Conservation (phyloP, 192 early-diverging fungal genomes). For the Entomortierella parvispora region DNA sequence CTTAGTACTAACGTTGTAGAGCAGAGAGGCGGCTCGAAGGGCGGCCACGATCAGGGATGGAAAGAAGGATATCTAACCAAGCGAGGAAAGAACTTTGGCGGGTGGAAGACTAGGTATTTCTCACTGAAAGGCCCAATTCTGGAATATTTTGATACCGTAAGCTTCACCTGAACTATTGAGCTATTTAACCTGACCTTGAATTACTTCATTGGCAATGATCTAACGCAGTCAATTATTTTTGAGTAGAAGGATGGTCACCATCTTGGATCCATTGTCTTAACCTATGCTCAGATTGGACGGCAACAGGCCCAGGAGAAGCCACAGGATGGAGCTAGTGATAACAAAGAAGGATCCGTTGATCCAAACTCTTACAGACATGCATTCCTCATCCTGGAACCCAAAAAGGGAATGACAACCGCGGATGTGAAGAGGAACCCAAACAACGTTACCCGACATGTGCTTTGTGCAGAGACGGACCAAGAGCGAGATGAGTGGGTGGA, state of each 20-base stretch:
- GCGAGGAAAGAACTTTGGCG: slow-evolving; percentile 96
- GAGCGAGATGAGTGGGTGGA: slow-evolving; percentile 95
- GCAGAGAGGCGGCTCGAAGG: slow-evolving; percentile 39
- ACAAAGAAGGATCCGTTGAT: slow-evolving; percentile 27
- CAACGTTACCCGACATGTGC: slow-evolving; percentile 71
- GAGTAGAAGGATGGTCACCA: slow-evolving; percentile 76
- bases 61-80: slow-evolving; percentile 93
- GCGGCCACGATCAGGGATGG: slow-evolving; percentile 57
- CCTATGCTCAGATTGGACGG: slow-evolving; percentile 79
- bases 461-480: slow-evolving; percentile 88
- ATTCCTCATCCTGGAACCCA: slow-evolving; percentile 87
- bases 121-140: slow-evolving; percentile 71
- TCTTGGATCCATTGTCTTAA: slow-evolving; percentile 78
- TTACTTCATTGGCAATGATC: not conserved
- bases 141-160: slow-evolving; percentile 86
- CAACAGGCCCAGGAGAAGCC: slow-evolving; percentile 58
- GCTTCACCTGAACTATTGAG: not conserved
- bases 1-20: slow-evolving; percentile 75
- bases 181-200: no score
- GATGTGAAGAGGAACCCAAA: slow-evolving; percentile 45
- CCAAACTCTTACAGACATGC: slow-evolving; percentile 84
- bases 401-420: slow-evolving; percentile 62
- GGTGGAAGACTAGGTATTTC: slow-evolving; percentile 94
- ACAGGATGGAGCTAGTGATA: slow-evolving; percentile 11
- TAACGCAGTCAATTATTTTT: slow-evolving; percentile 5